Percentiles rank a stretch among this genome's conserved stretches.
Conservation (phyloP, 805 yeast species). For the Kodamaea neixiangensis region DNA sequence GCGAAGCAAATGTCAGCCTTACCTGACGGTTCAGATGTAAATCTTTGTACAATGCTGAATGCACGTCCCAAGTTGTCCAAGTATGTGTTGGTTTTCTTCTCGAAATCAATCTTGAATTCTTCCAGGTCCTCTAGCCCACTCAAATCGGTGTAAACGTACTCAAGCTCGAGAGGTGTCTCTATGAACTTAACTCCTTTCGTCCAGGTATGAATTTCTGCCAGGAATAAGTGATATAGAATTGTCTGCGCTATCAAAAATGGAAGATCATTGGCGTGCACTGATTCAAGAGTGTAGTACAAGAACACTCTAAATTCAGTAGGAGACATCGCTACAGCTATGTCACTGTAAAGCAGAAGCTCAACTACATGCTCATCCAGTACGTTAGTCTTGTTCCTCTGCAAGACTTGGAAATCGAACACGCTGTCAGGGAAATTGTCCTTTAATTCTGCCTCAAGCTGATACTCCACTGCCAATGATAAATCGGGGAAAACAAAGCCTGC, state of each 20-base stretch:
- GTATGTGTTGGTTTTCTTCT: neutral
- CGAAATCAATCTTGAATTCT: neutral
- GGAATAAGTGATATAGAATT: conserved; percentile 31
- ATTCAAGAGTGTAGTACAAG: conserved; percentile 41
- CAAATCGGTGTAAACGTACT: neutral
- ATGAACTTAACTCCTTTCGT: neutral
- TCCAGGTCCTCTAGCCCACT: neutral
- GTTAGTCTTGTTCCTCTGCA: conserved; percentile 13
- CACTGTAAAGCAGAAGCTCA: conserved; percentile 39
- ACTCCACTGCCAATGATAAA: conserved; percentile 50
- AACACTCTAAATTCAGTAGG: conserved; percentile 39
- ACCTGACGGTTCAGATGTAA: neutral
- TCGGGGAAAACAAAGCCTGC: conserved; percentile 65
- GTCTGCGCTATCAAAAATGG: conserved; percentile 62
- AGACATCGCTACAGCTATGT: conserved; percentile 48
- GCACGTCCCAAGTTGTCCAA: neutral
- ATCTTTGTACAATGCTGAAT: neutral
- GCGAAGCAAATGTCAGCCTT: neutral
- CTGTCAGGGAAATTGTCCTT: conserved; percentile 7
- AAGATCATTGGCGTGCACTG: conserved; percentile 57
- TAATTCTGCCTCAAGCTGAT: conserved; percentile 32
- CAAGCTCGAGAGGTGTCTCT: neutral
- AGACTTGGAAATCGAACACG: conserved; percentile 15
- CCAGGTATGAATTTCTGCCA: conserved; percentile 21
- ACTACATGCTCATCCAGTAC: conserved; percentile 32